Conservation (phyloP, 1,284 basidiomycete species). For the Albatrellus sp. region DNA sequence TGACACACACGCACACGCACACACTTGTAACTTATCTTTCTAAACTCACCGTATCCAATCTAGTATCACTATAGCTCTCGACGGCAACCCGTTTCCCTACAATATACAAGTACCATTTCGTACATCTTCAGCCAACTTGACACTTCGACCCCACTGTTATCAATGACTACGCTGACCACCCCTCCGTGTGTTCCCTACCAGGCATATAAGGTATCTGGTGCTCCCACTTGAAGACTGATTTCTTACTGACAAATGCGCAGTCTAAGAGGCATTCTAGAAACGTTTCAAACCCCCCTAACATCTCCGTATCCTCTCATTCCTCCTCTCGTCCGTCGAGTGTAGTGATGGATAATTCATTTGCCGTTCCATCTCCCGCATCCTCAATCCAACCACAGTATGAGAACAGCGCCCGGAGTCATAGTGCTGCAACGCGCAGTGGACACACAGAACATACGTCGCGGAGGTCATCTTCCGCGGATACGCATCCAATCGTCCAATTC, state of each 20-base stretch:
- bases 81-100: too few species aligned
- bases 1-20: too few species aligned
- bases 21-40: too few species aligned
- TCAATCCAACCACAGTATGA: slow-evolving; percentile 1
- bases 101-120: too few species aligned
- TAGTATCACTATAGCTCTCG: too few species aligned
- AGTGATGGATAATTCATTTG: neutral
- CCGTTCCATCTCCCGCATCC: slow-evolving; percentile 2
- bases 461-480: too few species aligned
- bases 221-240: slow-evolving; percentile 2
- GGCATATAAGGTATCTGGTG: slow-evolving; percentile 47
- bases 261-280: slow-evolving; percentile 59
- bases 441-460: too few species aligned
- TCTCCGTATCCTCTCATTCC: slow-evolving; percentile 17
- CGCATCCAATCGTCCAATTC: too few species aligned
- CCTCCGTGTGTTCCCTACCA: slow-evolving; percentile 49
- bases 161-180: slow-evolving; percentile 13
- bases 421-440: too few species aligned
- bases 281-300: slow-evolving; percentile 28
- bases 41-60: too few species aligned
- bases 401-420: too few species aligned
- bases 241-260: slow-evolving; percentile 21
- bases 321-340: slow-evolving; percentile 15
- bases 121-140: neutral
- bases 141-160: neutral